These are phyloP conservation scores for Pythium graminicola DNA, from an alignment of 352 stramenopile genomes.

Conservation along the genomic window DNA sequence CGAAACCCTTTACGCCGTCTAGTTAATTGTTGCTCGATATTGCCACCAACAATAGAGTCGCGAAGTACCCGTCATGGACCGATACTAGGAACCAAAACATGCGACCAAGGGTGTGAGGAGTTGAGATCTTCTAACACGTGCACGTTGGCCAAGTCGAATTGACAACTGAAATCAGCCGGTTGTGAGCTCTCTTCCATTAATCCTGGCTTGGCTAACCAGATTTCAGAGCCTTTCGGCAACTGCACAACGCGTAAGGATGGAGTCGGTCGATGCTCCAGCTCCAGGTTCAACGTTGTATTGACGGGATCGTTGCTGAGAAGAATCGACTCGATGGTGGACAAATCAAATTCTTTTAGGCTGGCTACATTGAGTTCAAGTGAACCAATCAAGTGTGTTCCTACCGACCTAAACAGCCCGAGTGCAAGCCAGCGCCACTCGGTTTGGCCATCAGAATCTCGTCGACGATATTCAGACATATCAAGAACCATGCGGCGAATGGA, in stretches of 20 bases:
- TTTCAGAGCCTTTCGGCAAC: background rate
- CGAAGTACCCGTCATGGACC: background rate
- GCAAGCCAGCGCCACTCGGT: slow-evolving; percentile 1
- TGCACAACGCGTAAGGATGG: background rate
- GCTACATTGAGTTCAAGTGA: background rate
- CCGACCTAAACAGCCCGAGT: background rate
- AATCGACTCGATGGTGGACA: background rate
- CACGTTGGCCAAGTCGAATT: background rate
- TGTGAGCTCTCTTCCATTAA: background rate
- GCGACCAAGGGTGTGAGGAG: background rate
- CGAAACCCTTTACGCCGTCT: background rate
- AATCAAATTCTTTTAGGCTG: background rate
- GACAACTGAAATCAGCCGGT: background rate
- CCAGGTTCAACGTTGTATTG: background rate
- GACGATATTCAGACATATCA: background rate
- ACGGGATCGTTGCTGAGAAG: background rate
- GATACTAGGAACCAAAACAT: background rate
- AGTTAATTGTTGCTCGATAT: background rate
- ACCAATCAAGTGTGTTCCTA: background rate
- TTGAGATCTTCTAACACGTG: background rate
- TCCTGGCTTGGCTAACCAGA: background rate
- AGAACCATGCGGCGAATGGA: background rate
- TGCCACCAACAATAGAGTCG: background rate
- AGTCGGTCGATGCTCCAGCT: too few relatives aligned
- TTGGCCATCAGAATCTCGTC: background rate